Percentiles rank a stretch among this genome's conserved stretches.
These are phyloP conservation scores for Nannizziopsis arthrosporioides DNA, from an alignment of 2,329 filamentous ascomycete species.

Conservation along the genomic window DNA sequence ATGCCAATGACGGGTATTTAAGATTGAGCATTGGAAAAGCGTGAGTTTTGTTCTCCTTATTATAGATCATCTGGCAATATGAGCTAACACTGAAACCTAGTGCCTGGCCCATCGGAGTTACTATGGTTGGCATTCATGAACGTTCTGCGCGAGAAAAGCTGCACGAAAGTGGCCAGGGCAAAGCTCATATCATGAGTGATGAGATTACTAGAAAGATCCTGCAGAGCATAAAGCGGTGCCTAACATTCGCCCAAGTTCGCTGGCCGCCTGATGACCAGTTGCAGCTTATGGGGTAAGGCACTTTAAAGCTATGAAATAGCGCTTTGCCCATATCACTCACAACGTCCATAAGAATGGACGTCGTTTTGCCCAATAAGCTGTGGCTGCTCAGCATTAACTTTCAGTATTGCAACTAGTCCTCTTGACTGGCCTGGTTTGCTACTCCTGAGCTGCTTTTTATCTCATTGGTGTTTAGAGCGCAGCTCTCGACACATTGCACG, in stretches of 20 bases:
- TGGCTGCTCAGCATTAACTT: too few species aligned
- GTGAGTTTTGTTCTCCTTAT: conserved; percentile 24
- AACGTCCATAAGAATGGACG: too few species aligned
- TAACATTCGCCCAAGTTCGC: conserved; percentile 91
- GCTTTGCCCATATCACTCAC: too few species aligned
- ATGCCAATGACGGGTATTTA: conserved; percentile 92
- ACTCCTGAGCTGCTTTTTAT: too few species aligned
- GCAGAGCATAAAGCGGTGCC: conserved; percentile 92
- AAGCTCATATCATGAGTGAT: conserved; percentile 94
- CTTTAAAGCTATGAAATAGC: too few species aligned
- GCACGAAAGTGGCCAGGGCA: conserved; percentile 61
- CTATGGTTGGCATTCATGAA: conserved; percentile 99
- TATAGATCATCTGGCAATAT: too few species aligned
- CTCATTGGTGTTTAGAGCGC: too few species aligned
- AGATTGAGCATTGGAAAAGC: conserved; percentile 89
- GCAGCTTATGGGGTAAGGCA: conserved; percentile 74
- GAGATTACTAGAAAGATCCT: conserved; percentile 91
- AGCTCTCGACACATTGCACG: too few species aligned
- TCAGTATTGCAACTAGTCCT: too few species aligned
- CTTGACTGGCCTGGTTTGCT: too few species aligned
- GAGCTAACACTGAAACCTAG: conserved; percentile 21
- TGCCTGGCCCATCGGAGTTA: conserved; percentile 97
- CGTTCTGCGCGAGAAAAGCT: conserved; percentile 89
- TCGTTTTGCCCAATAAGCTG: too few species aligned
- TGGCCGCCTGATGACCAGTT: conserved; percentile 89